Base-by-base conservation (phyloP, 306 rosid species). In the Begonia masoniana region DNA sequence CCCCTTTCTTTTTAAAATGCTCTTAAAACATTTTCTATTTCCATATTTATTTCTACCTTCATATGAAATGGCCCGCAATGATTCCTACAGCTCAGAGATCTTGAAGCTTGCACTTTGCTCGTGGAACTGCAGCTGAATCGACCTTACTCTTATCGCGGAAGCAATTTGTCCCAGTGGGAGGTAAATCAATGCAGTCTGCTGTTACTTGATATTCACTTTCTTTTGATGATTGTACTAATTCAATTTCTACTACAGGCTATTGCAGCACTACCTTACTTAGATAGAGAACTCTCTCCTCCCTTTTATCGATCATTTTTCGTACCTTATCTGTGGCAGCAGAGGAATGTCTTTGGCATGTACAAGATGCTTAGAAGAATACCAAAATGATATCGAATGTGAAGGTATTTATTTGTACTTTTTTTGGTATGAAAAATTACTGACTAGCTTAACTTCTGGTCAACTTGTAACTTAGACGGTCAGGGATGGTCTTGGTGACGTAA, bases 301-400 rank as follows among this genome's bases (percentile, higher is more conserved):
- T 57, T 67, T 57, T 74, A 79, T 70, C 86, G 99, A 56, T 92
- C 99, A 12, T 92, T 92, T 64, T 92, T 86, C 79, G 77, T 92
- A 51, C 99, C 96, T 1, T 62, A 75, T 75, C 78, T 86, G 41
- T 92, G 99, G 99, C 82, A 75, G 76, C 67, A 67, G n/a, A 82
- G 70, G 75, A 92, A 92, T 70, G 80, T 78, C 21, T 92, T 92
- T 70, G 99, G 99, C 72, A 73, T 74, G 87, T 92, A 92, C 74
- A 88, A 81, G 74, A 76, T 88, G 61, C 78, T 82, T 52, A 64
- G 68, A 68, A 88, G 85, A 66, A 62, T 73, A 69, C 62, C 68
- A 21, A 65, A 68, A 55, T 84, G 69, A 71, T 54, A 13, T 17
- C 12, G 14, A 23, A 16, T 8, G 39, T 7, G 39, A 3, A 31